phyloP scores from a whole-genome alignment of 306 rosid species.

The Cucurbita pepo region DNA sequence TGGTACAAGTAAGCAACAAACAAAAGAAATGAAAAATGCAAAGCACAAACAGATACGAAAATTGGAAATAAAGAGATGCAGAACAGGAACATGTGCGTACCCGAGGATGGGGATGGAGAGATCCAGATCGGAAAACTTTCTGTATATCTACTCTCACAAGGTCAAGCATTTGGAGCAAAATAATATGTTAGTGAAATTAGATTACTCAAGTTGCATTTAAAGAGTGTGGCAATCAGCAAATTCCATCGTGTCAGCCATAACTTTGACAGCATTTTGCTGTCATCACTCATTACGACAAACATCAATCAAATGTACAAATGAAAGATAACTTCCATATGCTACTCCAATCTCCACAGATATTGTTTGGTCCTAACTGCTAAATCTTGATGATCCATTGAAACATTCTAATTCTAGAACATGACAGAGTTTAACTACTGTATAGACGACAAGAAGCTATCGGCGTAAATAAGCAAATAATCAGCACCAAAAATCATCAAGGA shows the following conservation, averaged over 20 bases:
- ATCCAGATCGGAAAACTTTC: slow-evolving; percentile 73
- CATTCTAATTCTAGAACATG: not conserved
- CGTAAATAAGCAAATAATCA: not conserved
- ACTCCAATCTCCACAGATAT: not conserved
- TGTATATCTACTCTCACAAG: slow-evolving; percentile 58
- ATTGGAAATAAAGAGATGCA: slow-evolving; percentile 35
- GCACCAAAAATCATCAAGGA: slow-evolving; percentile 22
- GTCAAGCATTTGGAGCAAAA: slow-evolving; percentile 12
- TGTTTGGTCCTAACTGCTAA: not conserved
- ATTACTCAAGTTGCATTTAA: not conserved
- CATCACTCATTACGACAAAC: not conserved
- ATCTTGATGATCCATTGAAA: not conserved
- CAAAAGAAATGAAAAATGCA: not conserved
- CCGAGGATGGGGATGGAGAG: slow-evolving; percentile 78
- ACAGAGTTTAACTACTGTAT: not conserved
- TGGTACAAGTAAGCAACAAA: not conserved
- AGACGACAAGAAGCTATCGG: not conserved
- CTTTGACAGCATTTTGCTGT: not conserved
- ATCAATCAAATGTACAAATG: not conserved
- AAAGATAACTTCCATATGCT: not conserved
- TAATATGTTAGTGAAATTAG: not conserved
- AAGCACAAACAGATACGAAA: not conserved
- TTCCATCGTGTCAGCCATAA: not conserved
- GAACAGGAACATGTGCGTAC: slow-evolving; percentile 48
- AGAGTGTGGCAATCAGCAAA: not conserved